phyloP scores from a whole-genome alignment of 2,329 filamentous ascomycete genomes.

The Fusarium gaditjirri region DNA sequence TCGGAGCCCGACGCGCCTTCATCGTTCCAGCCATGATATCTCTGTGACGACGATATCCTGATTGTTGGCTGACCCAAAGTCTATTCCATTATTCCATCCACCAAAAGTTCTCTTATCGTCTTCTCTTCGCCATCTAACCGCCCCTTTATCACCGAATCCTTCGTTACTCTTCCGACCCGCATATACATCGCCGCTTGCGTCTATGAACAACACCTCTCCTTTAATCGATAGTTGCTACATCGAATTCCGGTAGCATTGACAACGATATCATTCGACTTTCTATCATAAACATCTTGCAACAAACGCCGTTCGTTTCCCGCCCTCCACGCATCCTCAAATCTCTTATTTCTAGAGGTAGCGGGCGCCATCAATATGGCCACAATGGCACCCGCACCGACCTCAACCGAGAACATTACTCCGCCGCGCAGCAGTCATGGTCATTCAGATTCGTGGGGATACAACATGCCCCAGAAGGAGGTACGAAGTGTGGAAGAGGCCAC shows the following conservation, averaged over 20 bases:
- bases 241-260: not conserved
- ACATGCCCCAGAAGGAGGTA: slow-evolving; percentile 52
- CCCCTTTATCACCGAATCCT: slow-evolving; percentile 28
- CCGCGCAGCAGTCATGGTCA: slow-evolving; percentile 62
- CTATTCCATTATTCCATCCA: not conserved
- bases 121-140: slow-evolving; percentile 20
- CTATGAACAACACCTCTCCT: slow-evolving; percentile 24
- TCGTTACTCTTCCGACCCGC: slow-evolving; percentile 28
- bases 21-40: slow-evolving; percentile 36
- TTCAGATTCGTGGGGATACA: slow-evolving; percentile 57
- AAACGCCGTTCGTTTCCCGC: slow-evolving; percentile 1
- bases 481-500: slow-evolving; percentile 31
- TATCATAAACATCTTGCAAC: not conserved
- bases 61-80: slow-evolving; percentile 21
- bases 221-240: slow-evolving; percentile 7
- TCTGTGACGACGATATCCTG: slow-evolving; percentile 29
- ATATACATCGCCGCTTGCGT: slow-evolving; percentile 24
- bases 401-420: slow-evolving; percentile 59
- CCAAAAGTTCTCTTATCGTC: slow-evolving; percentile 14
- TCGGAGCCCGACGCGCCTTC: slow-evolving; percentile 38
- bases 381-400: slow-evolving; percentile 61
- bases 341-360: slow-evolving; percentile 41
- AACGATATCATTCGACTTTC: slow-evolving; percentile 2
- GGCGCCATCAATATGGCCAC: slow-evolving; percentile 59
- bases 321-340: not conserved